A percentile compares a stretch with the other conserved stretches of the same genome.
Conservation (phyloP, 2,329 filamentous ascomycete genomes). For the Neofusicoccum cordaticola region DNA sequence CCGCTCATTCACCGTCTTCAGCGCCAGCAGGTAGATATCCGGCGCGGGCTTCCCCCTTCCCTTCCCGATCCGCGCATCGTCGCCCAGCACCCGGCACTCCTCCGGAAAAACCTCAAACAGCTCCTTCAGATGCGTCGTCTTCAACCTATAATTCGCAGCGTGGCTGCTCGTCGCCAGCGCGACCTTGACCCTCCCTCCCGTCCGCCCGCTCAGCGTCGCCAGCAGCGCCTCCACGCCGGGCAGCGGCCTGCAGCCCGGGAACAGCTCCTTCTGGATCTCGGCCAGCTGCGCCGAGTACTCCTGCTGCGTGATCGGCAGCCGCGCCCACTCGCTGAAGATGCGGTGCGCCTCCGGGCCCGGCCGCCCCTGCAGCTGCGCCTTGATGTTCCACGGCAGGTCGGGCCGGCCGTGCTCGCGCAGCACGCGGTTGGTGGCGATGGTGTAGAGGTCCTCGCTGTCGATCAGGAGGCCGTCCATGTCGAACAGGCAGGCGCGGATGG, state of each 20-base stretch:
- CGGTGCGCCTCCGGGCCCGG: conserved; percentile 58
- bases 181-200: conserved; percentile 37
- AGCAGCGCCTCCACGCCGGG: conserved; percentile 75
- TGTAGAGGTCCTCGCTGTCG: conserved; percentile 90
- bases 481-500: conserved; percentile 85
- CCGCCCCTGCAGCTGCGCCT: conserved; percentile 77
- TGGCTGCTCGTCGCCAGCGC: conserved; percentile 84
- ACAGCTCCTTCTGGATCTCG: conserved; percentile 67
- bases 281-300: conserved; percentile 63
- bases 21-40: conserved; percentile 87
- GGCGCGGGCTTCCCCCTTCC: conserved; percentile 92
- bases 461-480: conserved; percentile 98
- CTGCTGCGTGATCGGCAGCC: conserved; percentile 67
- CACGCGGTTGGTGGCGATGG: conserved; percentile 75
- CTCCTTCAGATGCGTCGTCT: conserved; percentile 58
- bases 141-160: conserved; percentile 69
- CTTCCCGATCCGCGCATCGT: conserved; percentile 71
- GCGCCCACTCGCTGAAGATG: conserved; percentile 77
- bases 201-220: conserved; percentile 46
- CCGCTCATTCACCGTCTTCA: conserved; percentile 78
- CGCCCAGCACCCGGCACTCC: conserved; percentile 75
- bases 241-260: conserved; percentile 71
- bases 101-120: conserved; percentile 61
- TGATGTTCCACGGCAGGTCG: conserved; percentile 85
- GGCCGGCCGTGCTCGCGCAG: conserved; percentile 73